phyloP scores from a whole-genome alignment of 202 grass and related monocot genomes.

The Carex sylvatica region DNA sequence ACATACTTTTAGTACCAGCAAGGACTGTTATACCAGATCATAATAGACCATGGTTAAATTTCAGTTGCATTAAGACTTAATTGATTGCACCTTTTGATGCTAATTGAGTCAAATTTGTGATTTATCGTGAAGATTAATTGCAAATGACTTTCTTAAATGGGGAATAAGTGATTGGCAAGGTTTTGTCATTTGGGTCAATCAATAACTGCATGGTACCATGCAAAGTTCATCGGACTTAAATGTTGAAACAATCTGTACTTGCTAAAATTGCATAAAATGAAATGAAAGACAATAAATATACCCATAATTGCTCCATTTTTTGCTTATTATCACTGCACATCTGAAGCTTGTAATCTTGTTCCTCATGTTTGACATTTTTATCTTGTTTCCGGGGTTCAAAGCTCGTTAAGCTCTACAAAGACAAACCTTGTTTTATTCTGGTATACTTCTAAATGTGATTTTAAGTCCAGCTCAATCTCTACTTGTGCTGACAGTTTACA shows the following conservation, averaged over 20 bases:
- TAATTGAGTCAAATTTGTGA: slow-evolving; percentile 32
- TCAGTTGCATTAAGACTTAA: slow-evolving; percentile 1
- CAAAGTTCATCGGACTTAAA: neutral
- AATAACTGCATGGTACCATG: neutral
- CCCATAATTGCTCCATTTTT: slow-evolving; percentile 7
- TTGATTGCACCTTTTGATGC: slow-evolving; percentile 35
- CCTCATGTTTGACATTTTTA: neutral
- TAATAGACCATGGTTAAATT: neutral
- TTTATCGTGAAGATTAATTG: neutral
- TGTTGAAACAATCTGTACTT: neutral
- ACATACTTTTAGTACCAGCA: slow-evolving; percentile 11
- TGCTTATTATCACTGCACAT: neutral
- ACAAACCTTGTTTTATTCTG: neutral
- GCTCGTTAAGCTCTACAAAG: slow-evolving; percentile 6
- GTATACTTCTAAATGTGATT: neutral
- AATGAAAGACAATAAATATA: neutral
- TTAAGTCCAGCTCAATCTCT: neutral
- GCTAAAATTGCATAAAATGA: neutral
- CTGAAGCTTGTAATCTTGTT: slow-evolving; percentile 1
- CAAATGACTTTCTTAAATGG: neutral
- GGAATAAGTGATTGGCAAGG: neutral
- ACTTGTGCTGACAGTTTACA: neutral
- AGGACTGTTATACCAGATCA: neutral
- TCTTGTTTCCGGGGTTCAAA: neutral
- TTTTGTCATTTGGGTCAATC: neutral